Evolutionary conservation across 2,329 filamentous ascomycete species (phyloP).

Genomic region (Aschersonia sp.): DNA sequence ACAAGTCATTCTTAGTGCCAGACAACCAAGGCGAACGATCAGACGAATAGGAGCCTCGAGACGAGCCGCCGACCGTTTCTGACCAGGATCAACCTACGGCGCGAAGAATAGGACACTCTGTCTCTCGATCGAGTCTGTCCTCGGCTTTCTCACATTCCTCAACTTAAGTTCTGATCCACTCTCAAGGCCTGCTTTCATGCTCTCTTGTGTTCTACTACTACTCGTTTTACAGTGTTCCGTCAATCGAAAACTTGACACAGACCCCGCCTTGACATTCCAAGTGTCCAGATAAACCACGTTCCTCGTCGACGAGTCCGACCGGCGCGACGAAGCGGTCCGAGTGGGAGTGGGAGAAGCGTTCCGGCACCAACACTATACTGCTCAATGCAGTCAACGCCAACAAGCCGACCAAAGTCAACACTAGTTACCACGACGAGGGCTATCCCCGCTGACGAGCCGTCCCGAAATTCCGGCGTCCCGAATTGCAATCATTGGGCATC

Average conservation of each 20-base stretch:
- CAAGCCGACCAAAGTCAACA: background rate
- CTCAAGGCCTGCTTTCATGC: background rate
- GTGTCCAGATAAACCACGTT: no score
- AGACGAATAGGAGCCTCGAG: background rate
- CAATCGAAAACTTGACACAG: no score
- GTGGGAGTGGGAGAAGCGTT: no score
- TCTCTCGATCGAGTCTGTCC: background rate
- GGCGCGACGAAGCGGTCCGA: no score
- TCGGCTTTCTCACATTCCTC: constrained; percentile 2
- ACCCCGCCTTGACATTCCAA: no score
- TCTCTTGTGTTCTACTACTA: background rate
- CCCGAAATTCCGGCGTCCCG: background rate
- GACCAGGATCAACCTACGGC: background rate
- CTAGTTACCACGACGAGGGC: background rate
- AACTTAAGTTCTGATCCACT: constrained; percentile 1
- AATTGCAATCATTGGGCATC: no score
- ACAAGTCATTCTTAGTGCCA: background rate
- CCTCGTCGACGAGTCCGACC: no score
- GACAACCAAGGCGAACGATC: no score
- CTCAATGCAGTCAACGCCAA: background rate
- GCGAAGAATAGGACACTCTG: background rate
- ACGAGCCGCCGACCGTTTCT: background rate
- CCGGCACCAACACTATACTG: constrained; percentile 1
- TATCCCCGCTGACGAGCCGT: background rate
- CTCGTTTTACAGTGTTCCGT: background rate